Evolutionary conservation across 352 stramenopile species (phyloP).

Genomic region (Salisapilia sapeloensis): DNA sequence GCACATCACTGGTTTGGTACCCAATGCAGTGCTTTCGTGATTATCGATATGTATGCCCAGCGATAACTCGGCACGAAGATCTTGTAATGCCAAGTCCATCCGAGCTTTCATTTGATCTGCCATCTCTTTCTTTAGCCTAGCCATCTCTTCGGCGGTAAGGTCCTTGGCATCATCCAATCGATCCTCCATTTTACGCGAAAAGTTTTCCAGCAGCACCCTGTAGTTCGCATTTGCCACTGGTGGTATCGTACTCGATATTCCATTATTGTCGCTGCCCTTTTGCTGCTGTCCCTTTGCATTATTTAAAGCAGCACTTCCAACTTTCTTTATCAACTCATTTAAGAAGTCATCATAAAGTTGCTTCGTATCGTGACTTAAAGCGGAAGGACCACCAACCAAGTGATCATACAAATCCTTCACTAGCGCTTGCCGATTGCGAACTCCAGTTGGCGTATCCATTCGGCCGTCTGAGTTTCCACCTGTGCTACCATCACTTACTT

Average conservation of each 20-base stretch:
- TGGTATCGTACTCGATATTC: not conserved
- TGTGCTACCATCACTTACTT: too few species aligned
- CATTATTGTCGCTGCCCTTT: not conserved
- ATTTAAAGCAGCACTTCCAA: constrained; percentile 31
- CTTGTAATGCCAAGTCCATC: constrained; percentile 33
- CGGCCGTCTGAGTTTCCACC: too few species aligned
- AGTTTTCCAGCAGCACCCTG: constrained; percentile 47
- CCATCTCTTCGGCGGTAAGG: constrained; percentile 39
- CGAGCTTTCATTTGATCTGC: constrained; percentile 37
- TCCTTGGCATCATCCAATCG: constrained; percentile 43
- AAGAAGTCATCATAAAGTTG: constrained; percentile 59
- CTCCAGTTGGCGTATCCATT: too few species aligned
- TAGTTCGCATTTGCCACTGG: constrained; percentile 58
- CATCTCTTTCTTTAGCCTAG: constrained; percentile 40
- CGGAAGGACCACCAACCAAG: too few species aligned
- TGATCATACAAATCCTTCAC: constrained; percentile 1
- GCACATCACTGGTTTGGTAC: constrained; percentile 69
- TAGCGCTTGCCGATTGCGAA: too few species aligned
- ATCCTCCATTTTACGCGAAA: constrained; percentile 54
- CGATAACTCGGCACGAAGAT: constrained; percentile 48
- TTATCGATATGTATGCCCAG: constrained; percentile 17
- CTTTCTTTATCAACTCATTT: constrained; percentile 67
- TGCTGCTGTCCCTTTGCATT: constrained; percentile 17
- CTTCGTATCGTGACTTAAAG: constrained; percentile 17
- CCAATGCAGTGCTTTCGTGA: constrained; percentile 55